Evolutionary conservation across 2,329 filamentous ascomycete genomes (phyloP).

Genomic region (Venturia effusa): DNA sequence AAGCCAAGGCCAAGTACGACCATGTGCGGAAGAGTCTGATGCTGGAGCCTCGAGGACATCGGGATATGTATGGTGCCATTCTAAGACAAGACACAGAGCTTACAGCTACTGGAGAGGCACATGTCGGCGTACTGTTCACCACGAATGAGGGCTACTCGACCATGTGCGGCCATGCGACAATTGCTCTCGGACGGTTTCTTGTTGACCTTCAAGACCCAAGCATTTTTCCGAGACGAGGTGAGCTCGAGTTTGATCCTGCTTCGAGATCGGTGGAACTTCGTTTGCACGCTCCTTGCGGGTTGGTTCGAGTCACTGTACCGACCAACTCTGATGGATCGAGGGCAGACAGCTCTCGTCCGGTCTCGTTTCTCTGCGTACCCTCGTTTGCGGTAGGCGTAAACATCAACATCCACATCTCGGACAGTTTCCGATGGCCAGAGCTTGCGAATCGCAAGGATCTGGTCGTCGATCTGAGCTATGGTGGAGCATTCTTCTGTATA

Average conservation of each 20-base stretch:
- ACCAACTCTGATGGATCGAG: constrained; percentile 15
- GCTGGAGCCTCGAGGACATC: constrained; percentile 39
- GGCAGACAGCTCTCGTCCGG: constrained; percentile 28
- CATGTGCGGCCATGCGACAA: constrained; percentile 43
- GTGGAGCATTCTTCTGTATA: constrained; percentile 35
- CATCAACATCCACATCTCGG: constrained; percentile 22
- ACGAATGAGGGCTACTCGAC: constrained; percentile 39
- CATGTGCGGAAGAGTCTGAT: constrained; percentile 32
- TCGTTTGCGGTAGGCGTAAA: constrained; percentile 28
- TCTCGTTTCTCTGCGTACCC: constrained; percentile 33
- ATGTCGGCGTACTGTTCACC: constrained; percentile 39
- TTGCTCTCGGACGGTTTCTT: constrained; percentile 36
- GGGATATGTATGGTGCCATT: constrained; percentile 42
- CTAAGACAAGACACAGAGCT: constrained; percentile 33
- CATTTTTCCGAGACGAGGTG: constrained; percentile 28
- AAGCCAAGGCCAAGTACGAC: constrained; percentile 29
- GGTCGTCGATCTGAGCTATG: constrained; percentile 29
- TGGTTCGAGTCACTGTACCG: constrained; percentile 32
- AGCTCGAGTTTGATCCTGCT: constrained; percentile 20
- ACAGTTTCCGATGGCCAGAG: constrained; percentile 28
- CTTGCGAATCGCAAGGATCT: constrained; percentile 21
- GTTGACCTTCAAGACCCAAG: constrained; percentile 21
- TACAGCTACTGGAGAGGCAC: constrained; percentile 27
- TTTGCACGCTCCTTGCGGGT: constrained; percentile 36
- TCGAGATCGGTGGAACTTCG: constrained; percentile 21